Evolutionary conservation across 495 filamentous ascomycete genomes (phyloP).

Genomic region (Aspergillus wentii): DNA sequence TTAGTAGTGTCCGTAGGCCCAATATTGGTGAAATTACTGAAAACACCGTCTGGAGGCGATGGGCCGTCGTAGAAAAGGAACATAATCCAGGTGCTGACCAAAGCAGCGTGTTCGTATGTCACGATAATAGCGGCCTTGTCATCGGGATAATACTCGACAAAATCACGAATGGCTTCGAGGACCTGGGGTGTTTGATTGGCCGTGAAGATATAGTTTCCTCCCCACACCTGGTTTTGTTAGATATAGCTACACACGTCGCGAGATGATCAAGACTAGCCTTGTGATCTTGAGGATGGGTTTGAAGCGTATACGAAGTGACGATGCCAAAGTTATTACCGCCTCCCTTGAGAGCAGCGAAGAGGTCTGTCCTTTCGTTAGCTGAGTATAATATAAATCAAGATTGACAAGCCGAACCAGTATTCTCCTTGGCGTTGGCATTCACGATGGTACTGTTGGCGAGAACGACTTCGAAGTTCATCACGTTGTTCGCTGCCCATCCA

Average conservation of each 20-base stretch:
- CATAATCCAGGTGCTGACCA: conserved; percentile 53
- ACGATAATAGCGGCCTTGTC: conserved; percentile 50
- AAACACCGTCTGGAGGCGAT: conserved; percentile 47
- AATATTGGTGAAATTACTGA: conserved; percentile 51
- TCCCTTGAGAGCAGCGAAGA: conserved; percentile 53
- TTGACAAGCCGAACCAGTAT: conserved; percentile 28
- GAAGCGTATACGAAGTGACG: conserved; percentile 50
- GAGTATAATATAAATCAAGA: not conserved
- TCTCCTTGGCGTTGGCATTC: conserved; percentile 34
- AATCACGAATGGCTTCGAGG: conserved; percentile 46
- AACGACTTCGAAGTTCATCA: conserved; percentile 51
- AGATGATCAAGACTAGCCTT: conserved; percentile 12
- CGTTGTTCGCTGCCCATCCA: conserved; percentile 52
- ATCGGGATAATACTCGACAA: conserved; percentile 45
- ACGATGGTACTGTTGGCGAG: conserved; percentile 50
- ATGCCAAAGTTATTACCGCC: conserved; percentile 58
- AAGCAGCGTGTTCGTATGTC: conserved; percentile 45
- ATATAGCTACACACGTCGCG: not conserved
- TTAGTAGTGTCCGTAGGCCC: conserved; percentile 41
- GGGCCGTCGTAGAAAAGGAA: conserved; percentile 62
- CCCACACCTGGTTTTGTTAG: conserved; percentile 34
- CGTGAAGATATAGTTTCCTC: conserved; percentile 48
- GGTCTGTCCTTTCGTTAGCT: conserved; percentile 32
- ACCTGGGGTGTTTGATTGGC: conserved; percentile 35
- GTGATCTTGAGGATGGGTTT: conserved; percentile 35